Conservation (phyloP, 2,329 filamentous ascomycete species). For the Nakataea oryzae region DNA sequence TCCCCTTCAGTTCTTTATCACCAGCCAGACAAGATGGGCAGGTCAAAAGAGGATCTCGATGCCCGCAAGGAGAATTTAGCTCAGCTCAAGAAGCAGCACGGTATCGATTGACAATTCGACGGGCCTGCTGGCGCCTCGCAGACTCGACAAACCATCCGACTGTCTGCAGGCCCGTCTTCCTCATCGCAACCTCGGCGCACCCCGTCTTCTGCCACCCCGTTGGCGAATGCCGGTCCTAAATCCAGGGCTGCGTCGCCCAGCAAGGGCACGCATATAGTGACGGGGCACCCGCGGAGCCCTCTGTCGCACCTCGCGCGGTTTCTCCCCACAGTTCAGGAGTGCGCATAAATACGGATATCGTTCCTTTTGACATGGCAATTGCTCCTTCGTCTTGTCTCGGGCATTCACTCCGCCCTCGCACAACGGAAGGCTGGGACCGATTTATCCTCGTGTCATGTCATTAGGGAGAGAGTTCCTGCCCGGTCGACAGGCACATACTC, state of each 20-base stretch:
- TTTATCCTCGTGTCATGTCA: background rate
- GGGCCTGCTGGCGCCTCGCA: slow-evolving; percentile 49
- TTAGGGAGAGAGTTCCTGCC: background rate
- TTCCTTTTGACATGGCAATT: background rate
- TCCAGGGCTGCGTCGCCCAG: slow-evolving; percentile 27
- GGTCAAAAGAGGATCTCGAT: slow-evolving; percentile 87
- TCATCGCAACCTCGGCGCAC: slow-evolving; percentile 27
- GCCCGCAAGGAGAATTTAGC: slow-evolving; percentile 95
- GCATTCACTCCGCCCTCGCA: background rate
- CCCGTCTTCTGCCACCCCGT: slow-evolving; percentile 7
- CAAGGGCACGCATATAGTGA: slow-evolving; percentile 28
- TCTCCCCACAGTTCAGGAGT: slow-evolving; percentile 24
- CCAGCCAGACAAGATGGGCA: slow-evolving; percentile 58
- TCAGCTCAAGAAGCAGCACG: slow-evolving; percentile 94
- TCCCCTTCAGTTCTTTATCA: slow-evolving; percentile 44
- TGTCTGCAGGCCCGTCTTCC: slow-evolving; percentile 53
- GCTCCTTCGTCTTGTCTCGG: background rate
- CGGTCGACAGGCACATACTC: background rate
- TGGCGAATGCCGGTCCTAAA: background rate
- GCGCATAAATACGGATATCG: slow-evolving; percentile 12
- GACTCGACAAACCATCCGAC: slow-evolving; percentile 23
- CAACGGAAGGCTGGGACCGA: background rate
- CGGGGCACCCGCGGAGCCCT: slow-evolving; percentile 22
- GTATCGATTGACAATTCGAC: slow-evolving; percentile 91
- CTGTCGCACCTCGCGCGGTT: slow-evolving; percentile 25